Evolutionary conservation across 257 asterid species (phyloP).

Genomic region (Apocynum venetum): DNA sequence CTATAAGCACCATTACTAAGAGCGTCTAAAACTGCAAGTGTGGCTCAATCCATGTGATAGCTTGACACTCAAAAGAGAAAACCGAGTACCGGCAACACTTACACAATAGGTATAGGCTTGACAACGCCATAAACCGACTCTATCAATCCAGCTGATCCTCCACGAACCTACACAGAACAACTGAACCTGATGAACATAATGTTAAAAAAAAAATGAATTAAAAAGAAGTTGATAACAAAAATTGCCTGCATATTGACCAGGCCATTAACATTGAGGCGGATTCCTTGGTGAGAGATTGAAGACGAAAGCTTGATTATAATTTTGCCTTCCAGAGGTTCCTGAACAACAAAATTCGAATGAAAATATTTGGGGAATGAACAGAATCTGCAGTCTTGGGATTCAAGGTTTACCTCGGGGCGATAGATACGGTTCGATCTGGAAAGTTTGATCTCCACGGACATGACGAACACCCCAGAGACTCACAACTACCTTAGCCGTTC

Average conservation of each 20-base stretch:
- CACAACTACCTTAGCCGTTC: no score
- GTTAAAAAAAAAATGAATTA: neutral
- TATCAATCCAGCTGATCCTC: conserved; percentile 84
- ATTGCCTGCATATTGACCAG: conserved; percentile 72
- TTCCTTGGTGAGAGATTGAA: conserved; percentile 60
- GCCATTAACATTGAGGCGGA: conserved; percentile 65
- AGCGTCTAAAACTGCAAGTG: neutral
- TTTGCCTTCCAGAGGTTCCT: conserved; percentile 71
- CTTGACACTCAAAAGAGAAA: neutral
- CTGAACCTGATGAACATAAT: neutral
- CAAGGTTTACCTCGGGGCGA: conserved; percentile 48
- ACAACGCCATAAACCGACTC: conserved; percentile 80
- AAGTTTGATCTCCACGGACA: conserved; percentile 79
- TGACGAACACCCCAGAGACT: conserved; percentile 1
- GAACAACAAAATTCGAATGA: conserved; percentile 1
- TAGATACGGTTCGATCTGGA: conserved; percentile 63
- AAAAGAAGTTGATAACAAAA: neutral
- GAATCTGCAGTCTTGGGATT: neutral
- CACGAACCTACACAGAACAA: conserved; percentile 57
- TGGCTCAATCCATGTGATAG: neutral
- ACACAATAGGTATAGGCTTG: conserved; percentile 73
- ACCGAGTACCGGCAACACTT: conserved; percentile 23
- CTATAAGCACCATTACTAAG: conserved; percentile 37
- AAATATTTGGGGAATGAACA: neutral
- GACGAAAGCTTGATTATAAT: conserved; percentile 45